Conservation (phyloP, 31 red algal species). For the Odonthalia washingtoniensis region DNA sequence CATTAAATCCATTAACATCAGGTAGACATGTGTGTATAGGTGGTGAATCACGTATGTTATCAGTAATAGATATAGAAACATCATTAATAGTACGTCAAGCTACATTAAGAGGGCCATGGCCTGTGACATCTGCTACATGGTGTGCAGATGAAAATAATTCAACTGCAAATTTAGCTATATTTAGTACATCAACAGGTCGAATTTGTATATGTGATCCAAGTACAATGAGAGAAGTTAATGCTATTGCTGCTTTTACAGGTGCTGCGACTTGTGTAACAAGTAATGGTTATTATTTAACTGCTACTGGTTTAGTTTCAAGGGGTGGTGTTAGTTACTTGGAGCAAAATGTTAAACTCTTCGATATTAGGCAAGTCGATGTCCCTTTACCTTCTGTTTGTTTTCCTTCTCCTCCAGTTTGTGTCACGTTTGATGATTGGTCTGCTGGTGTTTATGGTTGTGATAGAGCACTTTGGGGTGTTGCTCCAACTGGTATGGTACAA, state of each 20-base stretch:
- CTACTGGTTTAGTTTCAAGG: constrained; percentile 64
- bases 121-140: constrained; percentile 64
- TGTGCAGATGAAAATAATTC: constrained; percentile 40
- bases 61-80: constrained; percentile 63
- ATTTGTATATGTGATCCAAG: constrained; percentile 81
- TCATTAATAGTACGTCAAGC: constrained; percentile 75
- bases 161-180: constrained; percentile 57
- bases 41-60: constrained; percentile 75
- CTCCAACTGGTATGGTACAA: constrained; percentile 63
- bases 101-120: constrained; percentile 58
- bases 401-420: constrained; percentile 60
- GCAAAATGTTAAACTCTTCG: constrained; percentile 77
- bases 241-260: constrained; percentile 80
- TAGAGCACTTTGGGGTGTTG: constrained; percentile 74
- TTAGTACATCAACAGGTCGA: constrained; percentile 78
- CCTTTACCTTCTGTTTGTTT: constrained; percentile 67
- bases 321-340: constrained; percentile 79
- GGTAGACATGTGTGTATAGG: constrained; percentile 82
- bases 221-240: constrained; percentile 79
- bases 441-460: constrained; percentile 48
- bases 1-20: constrained; percentile 70
- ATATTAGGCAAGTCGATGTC: constrained; percentile 56
- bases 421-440: constrained; percentile 66
- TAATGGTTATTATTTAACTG: constrained; percentile 75
- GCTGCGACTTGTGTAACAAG: constrained; percentile 59